A percentile compares a stretch with the other conserved stretches of the same genome.
These are phyloP conservation scores for Crepidotus variabilis DNA, from an alignment of 768 basidiomycete genomes.

Conservation along the genomic window DNA sequence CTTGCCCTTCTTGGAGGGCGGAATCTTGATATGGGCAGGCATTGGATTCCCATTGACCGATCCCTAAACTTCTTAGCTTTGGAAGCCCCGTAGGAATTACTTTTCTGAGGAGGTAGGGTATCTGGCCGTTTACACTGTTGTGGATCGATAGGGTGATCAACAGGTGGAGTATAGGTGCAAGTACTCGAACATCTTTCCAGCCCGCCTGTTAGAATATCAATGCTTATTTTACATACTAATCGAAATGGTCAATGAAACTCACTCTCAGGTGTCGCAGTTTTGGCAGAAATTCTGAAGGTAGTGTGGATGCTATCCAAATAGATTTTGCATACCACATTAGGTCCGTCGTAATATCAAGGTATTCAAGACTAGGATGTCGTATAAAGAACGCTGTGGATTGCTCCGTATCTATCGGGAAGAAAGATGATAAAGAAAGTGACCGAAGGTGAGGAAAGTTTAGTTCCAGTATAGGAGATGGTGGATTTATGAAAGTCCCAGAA, in stretches of 20 bases:
- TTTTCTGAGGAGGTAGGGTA: slow-evolving; percentile 16
- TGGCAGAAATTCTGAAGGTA: background rate
- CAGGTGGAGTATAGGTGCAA: slow-evolving; percentile 7
- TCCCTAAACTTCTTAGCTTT: slow-evolving; percentile 9
- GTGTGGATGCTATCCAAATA: background rate
- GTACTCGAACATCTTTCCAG: slow-evolving; percentile 7
- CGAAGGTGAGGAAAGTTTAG: no score
- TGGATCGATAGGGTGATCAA: slow-evolving; percentile 6
- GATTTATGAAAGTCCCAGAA: no score
- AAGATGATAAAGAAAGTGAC: no score
- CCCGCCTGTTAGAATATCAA: slow-evolving; percentile 1
- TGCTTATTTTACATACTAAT: background rate
- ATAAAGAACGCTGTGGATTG: slow-evolving; percentile 12
- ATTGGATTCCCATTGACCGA: no score
- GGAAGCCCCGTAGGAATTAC: slow-evolving; percentile 13
- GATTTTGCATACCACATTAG: background rate
- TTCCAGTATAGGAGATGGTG: no score
- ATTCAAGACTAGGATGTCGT: slow-evolving; percentile 10
- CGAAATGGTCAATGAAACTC: background rate
- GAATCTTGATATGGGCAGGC: no score
- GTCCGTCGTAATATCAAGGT: background rate
- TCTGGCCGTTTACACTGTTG: slow-evolving; percentile 11
- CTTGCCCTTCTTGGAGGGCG: no score
- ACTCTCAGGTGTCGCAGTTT: slow-evolving; percentile 7
- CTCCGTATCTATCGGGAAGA: no score